phyloP scores from a whole-genome alignment of 2,329 filamentous ascomycete species.

The Plectosphaerella plurivora region DNA sequence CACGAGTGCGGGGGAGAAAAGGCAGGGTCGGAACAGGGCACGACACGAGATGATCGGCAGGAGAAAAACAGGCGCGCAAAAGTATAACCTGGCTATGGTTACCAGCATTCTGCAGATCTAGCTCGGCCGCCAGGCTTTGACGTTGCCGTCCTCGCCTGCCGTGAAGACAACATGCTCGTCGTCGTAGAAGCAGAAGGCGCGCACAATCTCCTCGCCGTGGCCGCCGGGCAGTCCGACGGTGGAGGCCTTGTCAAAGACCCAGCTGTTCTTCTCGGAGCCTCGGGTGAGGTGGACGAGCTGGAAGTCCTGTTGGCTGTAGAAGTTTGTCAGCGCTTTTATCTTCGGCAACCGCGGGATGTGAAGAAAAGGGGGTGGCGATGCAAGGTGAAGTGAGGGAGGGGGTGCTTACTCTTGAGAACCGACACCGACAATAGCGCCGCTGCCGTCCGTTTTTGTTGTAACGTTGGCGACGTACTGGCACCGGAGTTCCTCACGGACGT shows the following conservation, averaged over 20 bases:
- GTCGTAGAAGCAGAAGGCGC: constrained; percentile 61
- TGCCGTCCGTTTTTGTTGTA: constrained; percentile 52
- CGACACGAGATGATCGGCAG: no score
- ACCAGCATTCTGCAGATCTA: no score
- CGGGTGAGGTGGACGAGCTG: constrained; percentile 56
- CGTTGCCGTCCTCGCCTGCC: constrained; percentile 52
- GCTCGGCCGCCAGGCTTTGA: constrained; percentile 49
- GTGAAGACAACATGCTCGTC: constrained; percentile 55
- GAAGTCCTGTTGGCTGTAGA: constrained; percentile 48
- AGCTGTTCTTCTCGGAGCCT: constrained; percentile 31
- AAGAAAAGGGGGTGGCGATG: constrained; percentile 20
- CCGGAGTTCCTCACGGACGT: constrained; percentile 59
- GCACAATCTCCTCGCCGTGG: constrained; percentile 60
- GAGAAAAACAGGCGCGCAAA: no score
- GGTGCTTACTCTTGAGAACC: constrained; percentile 61
- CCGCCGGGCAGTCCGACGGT: constrained; percentile 57
- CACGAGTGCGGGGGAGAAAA: no score
- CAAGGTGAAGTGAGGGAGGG: constrained; percentile 20
- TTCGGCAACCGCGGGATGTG: not conserved
- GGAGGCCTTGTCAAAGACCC: constrained; percentile 50
- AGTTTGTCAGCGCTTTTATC: not conserved
- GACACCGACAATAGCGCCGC: constrained; percentile 56
- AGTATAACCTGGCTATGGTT: no score
- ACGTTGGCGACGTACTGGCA: constrained; percentile 75
- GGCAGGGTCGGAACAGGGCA: no score